Base-by-base conservation (phyloP, 2,329 filamentous ascomycete species). In the Waltergamsia citrina region DNA sequence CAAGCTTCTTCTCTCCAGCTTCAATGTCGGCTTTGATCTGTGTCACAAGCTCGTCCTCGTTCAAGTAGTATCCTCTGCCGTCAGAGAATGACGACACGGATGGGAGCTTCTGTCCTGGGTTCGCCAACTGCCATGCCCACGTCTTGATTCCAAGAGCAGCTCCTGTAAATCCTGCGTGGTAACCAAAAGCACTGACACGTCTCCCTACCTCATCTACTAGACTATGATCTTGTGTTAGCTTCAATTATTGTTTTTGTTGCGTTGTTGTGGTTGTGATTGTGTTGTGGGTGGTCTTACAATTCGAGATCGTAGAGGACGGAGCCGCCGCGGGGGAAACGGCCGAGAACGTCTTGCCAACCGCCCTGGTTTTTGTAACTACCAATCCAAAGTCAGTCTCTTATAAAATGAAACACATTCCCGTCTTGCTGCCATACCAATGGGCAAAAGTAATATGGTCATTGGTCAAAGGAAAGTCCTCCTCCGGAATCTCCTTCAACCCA, bases 281-380 rank as follows among this genome's bases (percentile, higher is more conserved):
- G 20, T 6, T 6, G 20, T 7, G 31, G 31, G 20, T 5, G 10
- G 8, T 14, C 16, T 35, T 20, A 10, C 20, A 94, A 95, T 54
- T 94, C 88, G 24, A 95, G 71, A 50, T 95, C 88, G 38, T 87
- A 74, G 11, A 95, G 74, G 1, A 74, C 80, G 45, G 85, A 85
- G 35, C 78, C 76, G 29, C 25, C 43, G 20, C 35, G 32, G 33
- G 36, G 18, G 35, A 39, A 43, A 4, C 35, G 27, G 14, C 26
- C 17, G 10, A 36, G 34, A 29, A 31, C 28, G n/a, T 16, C 14
- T 38, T 85, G 75, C 85, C 85, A 94, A 19, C 81, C 81, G 19
- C 63, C 74, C 60, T 92, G 85, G 44, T 73, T 62, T 69, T 87
- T 86, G 64, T 79, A 85, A 60, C n/a, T n/a, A 77, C 81, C 54